Evolutionary conservation across 345 rosid genomes (phyloP).

Genomic region (Microcos paniculata): DNA sequence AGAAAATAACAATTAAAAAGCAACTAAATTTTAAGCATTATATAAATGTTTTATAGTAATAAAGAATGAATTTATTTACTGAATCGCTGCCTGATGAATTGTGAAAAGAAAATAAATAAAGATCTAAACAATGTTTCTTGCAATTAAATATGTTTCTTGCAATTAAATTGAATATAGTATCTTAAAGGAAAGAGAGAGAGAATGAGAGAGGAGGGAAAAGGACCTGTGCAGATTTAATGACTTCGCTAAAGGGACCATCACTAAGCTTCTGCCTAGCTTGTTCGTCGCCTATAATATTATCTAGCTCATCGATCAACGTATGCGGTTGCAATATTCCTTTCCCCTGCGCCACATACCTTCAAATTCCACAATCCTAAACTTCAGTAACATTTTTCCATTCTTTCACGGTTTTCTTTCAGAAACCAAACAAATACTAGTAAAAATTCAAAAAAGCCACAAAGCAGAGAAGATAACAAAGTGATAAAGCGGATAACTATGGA

Average conservation of each 20-base stretch:
- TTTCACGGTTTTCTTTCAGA: constrained; percentile 6
- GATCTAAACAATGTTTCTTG: not conserved
- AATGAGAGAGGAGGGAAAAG: not conserved
- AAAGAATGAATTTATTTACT: not conserved
- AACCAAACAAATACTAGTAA: constrained; percentile 11
- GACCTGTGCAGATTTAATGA: constrained; percentile 78
- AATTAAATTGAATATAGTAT: not conserved
- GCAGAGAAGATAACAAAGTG: not conserved
- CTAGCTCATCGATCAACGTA: constrained; percentile 80
- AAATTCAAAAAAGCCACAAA: not conserved
- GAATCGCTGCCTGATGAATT: not conserved
- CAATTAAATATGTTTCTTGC: not conserved
- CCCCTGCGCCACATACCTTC: constrained; percentile 91
- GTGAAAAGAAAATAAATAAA: not conserved
- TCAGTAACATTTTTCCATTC: not conserved
- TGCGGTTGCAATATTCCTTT: constrained; percentile 91
- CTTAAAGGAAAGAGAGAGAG: not conserved
- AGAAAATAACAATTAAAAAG: too few relatives aligned
- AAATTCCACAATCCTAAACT: constrained; percentile 13
- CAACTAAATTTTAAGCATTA: not conserved
- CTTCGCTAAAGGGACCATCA: constrained; percentile 73
- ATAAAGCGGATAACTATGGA: not conserved
- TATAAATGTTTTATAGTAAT: not conserved
- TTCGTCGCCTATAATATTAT: constrained; percentile 55
- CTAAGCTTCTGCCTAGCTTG: constrained; percentile 44